phyloP scores from a whole-genome alignment of 164 flowering plant genomes.

The Stephania yunnanensis region DNA sequence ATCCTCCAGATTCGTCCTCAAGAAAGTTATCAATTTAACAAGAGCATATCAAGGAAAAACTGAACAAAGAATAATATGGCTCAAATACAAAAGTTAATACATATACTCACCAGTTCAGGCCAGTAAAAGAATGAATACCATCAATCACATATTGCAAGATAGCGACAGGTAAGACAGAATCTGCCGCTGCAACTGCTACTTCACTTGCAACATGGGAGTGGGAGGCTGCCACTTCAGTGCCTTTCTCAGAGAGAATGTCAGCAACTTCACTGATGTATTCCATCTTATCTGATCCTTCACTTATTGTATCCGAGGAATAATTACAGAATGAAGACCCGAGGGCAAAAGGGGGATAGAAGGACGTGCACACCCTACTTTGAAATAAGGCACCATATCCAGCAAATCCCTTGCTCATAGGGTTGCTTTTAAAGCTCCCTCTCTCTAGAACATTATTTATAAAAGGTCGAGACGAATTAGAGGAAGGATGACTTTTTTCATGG shows the following conservation, averaged over 20 bases:
- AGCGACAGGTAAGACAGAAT: conserved; percentile 52
- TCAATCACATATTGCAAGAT: conserved; percentile 62
- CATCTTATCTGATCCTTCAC: conserved; percentile 40
- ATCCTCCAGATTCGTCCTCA: not conserved
- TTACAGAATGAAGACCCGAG: conserved; percentile 26
- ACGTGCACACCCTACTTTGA: conserved; percentile 5
- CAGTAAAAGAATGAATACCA: conserved; percentile 49
- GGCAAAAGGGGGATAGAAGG: conserved; percentile 10
- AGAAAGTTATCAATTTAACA: not conserved
- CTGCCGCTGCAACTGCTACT: conserved; percentile 75
- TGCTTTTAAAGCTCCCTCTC: conserved; percentile 16
- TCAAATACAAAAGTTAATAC: conserved; percentile 1
- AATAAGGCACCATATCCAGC: conserved; percentile 15
- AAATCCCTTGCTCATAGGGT: conserved; percentile 10
- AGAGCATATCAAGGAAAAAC: not conserved
- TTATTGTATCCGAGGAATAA: conserved; percentile 42
- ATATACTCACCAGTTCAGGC: conserved; percentile 53
- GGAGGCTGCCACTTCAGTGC: conserved; percentile 33
- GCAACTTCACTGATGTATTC: conserved; percentile 41
- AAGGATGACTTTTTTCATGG: conserved; percentile 21
- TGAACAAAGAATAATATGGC: not conserved
- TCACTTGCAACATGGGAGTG: conserved; percentile 52
- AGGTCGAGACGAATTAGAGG: conserved; percentile 13
- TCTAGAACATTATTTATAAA: conserved; percentile 12
- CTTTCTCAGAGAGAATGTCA: conserved; percentile 35